Evolutionary conservation across 208 protist species (phyloP).

Genomic region (Trypanosoma mega): DNA sequence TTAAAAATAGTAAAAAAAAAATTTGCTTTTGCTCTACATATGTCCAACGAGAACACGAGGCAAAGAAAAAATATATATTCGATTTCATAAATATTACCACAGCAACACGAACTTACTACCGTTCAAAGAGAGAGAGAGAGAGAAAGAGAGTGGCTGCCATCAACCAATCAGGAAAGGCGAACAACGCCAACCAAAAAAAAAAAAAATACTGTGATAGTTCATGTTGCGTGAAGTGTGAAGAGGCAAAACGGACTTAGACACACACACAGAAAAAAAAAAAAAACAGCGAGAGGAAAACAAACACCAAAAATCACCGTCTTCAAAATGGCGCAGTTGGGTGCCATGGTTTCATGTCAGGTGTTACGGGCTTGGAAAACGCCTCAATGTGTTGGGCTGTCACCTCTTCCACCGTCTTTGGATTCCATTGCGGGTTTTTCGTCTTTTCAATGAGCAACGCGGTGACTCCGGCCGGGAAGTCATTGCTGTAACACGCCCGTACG

Average conservation of each 20-base stretch:
- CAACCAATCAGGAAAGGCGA: too few species aligned
- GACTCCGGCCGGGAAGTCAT: slow-evolving; percentile 84
- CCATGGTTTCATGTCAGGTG: slow-evolving; percentile 35
- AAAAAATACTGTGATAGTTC: too few species aligned
- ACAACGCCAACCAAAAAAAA: too few species aligned
- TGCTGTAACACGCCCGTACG: slow-evolving; percentile 28
- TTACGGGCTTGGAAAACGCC: slow-evolving; percentile 33
- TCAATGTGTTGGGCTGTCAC: slow-evolving; percentile 37
- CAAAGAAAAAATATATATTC: too few species aligned
- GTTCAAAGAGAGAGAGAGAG: slow-evolving; percentile 4
- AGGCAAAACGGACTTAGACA: slow-evolving; percentile 4
- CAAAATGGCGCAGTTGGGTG: slow-evolving; percentile 36
- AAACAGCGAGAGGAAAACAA: background rate
- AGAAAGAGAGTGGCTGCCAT: too few species aligned
- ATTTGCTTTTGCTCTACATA: too few species aligned
- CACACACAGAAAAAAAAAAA: slow-evolving; percentile 12
- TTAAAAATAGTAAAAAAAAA: background rate
- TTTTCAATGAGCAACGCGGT: slow-evolving; percentile 82
- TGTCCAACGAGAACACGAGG: too few species aligned
- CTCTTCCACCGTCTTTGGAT: slow-evolving; percentile 45
- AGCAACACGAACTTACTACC: background rate
- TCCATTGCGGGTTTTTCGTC: slow-evolving; percentile 76
- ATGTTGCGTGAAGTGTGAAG: too few species aligned
- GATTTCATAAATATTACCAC: too few species aligned
- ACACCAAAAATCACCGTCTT: background rate